These are phyloP conservation scores for Aureoboletus auriporus DNA, from an alignment of 768 basidiomycete genomes.

Conservation along the genomic window DNA sequence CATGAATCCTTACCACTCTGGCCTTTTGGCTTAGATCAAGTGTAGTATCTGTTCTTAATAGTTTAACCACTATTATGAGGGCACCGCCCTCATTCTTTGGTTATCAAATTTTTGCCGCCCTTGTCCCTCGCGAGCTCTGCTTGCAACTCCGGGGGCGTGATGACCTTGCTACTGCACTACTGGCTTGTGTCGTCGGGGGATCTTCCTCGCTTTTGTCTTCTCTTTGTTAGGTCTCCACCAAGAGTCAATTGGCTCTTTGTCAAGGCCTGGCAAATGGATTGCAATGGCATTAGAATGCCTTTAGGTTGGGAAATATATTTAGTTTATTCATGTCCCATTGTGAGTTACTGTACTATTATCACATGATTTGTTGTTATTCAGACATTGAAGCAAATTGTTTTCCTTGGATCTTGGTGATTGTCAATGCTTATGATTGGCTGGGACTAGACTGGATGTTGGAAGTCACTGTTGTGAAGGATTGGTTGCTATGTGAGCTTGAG, in stretches of 20 bases:
- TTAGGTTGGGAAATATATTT: too few relatives aligned
- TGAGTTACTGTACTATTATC: too few relatives aligned
- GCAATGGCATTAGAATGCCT: neutral
- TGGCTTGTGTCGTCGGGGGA: constrained; percentile 64
- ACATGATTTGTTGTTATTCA: too few relatives aligned
- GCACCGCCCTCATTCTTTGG: constrained; percentile 51
- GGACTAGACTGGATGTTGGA: too few relatives aligned
- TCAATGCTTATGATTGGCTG: too few relatives aligned
- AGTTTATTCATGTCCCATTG: too few relatives aligned
- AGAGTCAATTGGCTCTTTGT: neutral
- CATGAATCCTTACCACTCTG: constrained; percentile 22
- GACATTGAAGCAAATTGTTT: too few relatives aligned
- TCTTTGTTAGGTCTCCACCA: constrained; percentile 8
- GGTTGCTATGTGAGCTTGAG: too few relatives aligned
- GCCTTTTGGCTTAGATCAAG: constrained; percentile 76
- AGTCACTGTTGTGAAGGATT: too few relatives aligned
- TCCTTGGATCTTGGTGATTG: too few relatives aligned
- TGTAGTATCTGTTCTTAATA: constrained; percentile 74
- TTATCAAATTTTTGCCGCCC: constrained; percentile 42
- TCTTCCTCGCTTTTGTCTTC: constrained; percentile 19
- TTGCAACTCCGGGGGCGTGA: constrained; percentile 38
- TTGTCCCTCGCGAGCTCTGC: constrained; percentile 34
- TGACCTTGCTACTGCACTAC: constrained; percentile 38
- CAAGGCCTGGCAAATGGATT: constrained; percentile 12
- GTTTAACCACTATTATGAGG: constrained; percentile 55